Base-by-base conservation (phyloP, 78 protist genomes). In the Monocercomonoides exilis region DNA sequence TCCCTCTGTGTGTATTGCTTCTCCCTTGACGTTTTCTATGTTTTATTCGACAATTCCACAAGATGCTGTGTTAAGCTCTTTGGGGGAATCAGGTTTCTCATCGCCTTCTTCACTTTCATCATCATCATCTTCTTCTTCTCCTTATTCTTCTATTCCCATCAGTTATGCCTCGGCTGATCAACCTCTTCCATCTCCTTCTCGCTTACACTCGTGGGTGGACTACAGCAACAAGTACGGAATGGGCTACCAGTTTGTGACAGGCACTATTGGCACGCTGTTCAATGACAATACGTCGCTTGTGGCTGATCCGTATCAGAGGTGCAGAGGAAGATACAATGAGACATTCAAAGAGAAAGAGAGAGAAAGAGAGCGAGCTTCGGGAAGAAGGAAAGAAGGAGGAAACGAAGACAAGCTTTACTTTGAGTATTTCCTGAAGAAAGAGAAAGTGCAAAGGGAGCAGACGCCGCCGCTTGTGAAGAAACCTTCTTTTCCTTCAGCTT, bases 171-270 rank as follows among this genome's bases (percentile, higher is more conserved):
- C 93, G 90, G 89, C 89, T 96, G 33, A 35, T 79, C 54, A 41
- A 87, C n/a, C n/a, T n/a, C n/a, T n/a, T n/a, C 70, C 70, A 29
- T 54, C 70, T 21, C 70, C 70, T 21, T 29, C 21, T 21, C 70
- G 70, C 70, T 29, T 54, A 11, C 38, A 29, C 70, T 54, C 70
- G 45, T 94, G 90, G 93, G 90, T 92, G 2, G 97, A 95, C 91
- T 95, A 92, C 89, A 79, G 94, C 41, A 45, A 43, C 89, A 97
- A 94, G 92, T 97, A 97, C 89, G 99, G 99, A 43, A 88, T 96
- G 34, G 96, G 96, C 4, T 97, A 96, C 91, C 44, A 70, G 77
- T 91, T 97, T 44, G 43, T 85, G 77, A 89, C 92, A 84, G 93
- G 94, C 6, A 44, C 77, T 41, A 43, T 84, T 80, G 99, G 99